phyloP scores from a whole-genome alignment of 331 rosid species.

The Pyracantha coccinea region DNA sequence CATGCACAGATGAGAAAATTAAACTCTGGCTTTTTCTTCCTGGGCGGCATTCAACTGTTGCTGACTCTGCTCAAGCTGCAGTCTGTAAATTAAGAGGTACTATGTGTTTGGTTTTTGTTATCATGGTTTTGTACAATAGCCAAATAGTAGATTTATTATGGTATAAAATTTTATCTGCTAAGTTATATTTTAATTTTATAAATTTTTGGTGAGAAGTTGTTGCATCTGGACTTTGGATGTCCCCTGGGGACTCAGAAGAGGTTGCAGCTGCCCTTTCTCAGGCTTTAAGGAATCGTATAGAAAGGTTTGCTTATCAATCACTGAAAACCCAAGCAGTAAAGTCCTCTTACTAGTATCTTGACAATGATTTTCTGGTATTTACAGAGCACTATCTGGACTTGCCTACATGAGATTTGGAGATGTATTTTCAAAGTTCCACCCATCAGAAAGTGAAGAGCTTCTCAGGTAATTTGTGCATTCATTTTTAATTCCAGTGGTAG shows the following conservation, averaged over 20 bases:
- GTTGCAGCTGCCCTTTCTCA: constrained; percentile 93
- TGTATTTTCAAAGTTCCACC: constrained; percentile 74
- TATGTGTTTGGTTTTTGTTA: constrained; percentile 1
- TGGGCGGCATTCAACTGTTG: constrained; percentile 69
- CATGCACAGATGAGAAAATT: constrained; percentile 74
- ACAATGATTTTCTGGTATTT: constrained; percentile 25
- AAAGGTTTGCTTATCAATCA: constrained; percentile 45
- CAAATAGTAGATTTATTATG: neutral
- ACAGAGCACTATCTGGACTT: constrained; percentile 66
- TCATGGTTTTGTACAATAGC: neutral
- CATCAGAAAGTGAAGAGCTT: constrained; percentile 66
- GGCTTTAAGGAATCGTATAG: constrained; percentile 80
- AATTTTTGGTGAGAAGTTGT: constrained; percentile 47
- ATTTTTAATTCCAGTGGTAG: neutral
- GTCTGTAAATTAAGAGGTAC: constrained; percentile 82
- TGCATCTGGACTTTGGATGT: constrained; percentile 85
- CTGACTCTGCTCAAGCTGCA: constrained; percentile 70
- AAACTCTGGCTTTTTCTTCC: constrained; percentile 97
- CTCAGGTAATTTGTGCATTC: constrained; percentile 50
- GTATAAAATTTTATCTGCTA: neutral
- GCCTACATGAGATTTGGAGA: constrained; percentile 93
- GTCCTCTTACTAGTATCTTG: constrained; percentile 20
- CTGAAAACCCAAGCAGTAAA: constrained; percentile 8
- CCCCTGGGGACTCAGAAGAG: constrained; percentile 99
- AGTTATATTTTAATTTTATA: neutral